Evolutionary conservation across 2,329 filamentous ascomycete genomes (phyloP).

Genomic region (Elsinoe ampelina): DNA sequence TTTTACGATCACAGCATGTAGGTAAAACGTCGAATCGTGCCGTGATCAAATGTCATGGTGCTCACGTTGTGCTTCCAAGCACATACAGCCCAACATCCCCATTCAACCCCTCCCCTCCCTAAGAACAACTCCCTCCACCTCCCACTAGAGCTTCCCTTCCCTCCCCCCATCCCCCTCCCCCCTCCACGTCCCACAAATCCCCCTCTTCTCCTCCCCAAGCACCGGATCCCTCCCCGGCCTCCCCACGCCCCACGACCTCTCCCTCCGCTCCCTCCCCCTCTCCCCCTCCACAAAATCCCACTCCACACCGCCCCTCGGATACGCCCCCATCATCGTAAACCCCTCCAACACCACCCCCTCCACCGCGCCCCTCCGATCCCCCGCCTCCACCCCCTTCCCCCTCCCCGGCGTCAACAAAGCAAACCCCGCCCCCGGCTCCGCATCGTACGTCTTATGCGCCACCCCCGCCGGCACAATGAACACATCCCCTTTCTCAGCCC

Average conservation of each 20-base stretch:
- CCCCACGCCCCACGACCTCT: constrained; percentile 37
- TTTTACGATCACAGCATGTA: no score
- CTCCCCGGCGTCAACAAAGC: constrained; percentile 38
- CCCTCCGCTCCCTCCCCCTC: constrained; percentile 34
- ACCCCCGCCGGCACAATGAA: constrained; percentile 50
- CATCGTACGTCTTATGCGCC: constrained; percentile 45
- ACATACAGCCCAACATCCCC: neutral
- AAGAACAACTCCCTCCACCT: neutral
- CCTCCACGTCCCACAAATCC: constrained; percentile 30
- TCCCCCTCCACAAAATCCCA: constrained; percentile 46
- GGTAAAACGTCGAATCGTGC: no score
- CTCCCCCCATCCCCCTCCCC: neutral
- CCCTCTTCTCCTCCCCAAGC: constrained; percentile 32
- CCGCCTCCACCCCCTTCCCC: constrained; percentile 28
- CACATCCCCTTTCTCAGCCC: constrained; percentile 45
- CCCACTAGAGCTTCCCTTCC: neutral
- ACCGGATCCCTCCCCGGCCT: constrained; percentile 42
- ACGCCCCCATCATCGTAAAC: constrained; percentile 51
- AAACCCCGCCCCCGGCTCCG: constrained; percentile 32
- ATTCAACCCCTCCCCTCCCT: neutral
- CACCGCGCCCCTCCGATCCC: constrained; percentile 30
- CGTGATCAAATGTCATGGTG: no score
- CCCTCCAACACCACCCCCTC: constrained; percentile 31
- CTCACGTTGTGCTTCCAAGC: no score
- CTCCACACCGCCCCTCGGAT: constrained; percentile 34